Percentiles rank a stretch among this genome's conserved stretches.
Evolutionary conservation across 2,329 filamentous ascomycete genomes (phyloP).

Genomic region (Pestalotiopsis sp.): DNA sequence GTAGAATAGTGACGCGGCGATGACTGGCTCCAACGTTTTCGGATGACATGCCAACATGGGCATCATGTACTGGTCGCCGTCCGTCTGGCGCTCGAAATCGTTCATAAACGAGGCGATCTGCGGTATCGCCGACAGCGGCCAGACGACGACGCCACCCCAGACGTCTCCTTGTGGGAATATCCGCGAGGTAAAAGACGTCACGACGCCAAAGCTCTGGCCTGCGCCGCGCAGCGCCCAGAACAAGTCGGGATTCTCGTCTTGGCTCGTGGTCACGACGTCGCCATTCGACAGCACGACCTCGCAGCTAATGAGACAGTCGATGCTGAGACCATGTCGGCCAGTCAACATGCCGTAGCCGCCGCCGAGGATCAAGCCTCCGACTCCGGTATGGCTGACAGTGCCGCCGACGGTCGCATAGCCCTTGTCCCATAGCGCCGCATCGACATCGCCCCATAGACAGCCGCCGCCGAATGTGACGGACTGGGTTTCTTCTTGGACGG

Average conservation of each 20-base stretch:
- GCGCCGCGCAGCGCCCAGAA: slow-evolving; percentile 45
- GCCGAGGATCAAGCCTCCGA: slow-evolving; percentile 60
- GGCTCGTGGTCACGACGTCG: slow-evolving; percentile 39
- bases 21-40: slow-evolving; percentile 18
- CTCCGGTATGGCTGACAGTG: slow-evolving; percentile 64
- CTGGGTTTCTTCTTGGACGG: slow-evolving; percentile 45
- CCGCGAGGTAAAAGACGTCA: slow-evolving; percentile 40
- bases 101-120: slow-evolving; percentile 33
- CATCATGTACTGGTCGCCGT: slow-evolving; percentile 20
- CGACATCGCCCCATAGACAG: slow-evolving; percentile 56
- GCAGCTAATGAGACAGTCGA: slow-evolving; percentile 42
- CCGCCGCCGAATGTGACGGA: slow-evolving; percentile 55
- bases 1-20: slow-evolving; percentile 13
- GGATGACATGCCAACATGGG: slow-evolving; percentile 29
- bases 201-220: slow-evolving; percentile 45
- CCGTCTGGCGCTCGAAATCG: slow-evolving; percentile 26
- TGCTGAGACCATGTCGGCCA: slow-evolving; percentile 52
- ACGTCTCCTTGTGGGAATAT: slow-evolving; percentile 33
- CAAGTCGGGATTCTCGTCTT: slow-evolving; percentile 42
- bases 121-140: slow-evolving; percentile 26
- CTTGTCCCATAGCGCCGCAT: slow-evolving; percentile 49
- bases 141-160: slow-evolving; percentile 32
- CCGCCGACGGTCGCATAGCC: slow-evolving; percentile 63
- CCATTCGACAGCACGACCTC: slow-evolving; percentile 43
- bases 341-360: slow-evolving; percentile 62